Evolutionary conservation across 2,329 filamentous ascomycete species (phyloP).

Genomic region (Penicillium sclerotigenum): DNA sequence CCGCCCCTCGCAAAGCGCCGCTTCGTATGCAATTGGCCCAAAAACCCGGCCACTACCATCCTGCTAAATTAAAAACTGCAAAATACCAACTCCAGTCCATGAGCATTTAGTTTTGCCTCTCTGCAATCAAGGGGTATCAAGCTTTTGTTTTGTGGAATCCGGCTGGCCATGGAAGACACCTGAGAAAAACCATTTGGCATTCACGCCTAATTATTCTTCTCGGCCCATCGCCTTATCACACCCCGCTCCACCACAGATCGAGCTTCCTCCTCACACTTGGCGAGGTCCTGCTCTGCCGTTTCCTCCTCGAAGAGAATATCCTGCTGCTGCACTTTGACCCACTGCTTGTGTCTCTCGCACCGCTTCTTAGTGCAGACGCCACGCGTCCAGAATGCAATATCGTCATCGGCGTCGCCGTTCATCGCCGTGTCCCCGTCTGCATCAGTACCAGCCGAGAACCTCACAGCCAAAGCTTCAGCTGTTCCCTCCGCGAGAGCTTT

Average conservation of each 20-base stretch:
- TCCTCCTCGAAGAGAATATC: conserved; percentile 45
- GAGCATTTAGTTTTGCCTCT: conserved; percentile 13
- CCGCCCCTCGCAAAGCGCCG: conserved; percentile 21
- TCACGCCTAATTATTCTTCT: conserved; percentile 24
- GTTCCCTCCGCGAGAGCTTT: conserved; percentile 41
- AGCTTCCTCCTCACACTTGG: conserved; percentile 41
- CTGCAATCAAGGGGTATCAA: conserved; percentile 29
- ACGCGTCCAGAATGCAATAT: conserved; percentile 34
- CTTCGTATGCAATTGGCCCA: conserved; percentile 16
- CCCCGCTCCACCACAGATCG: conserved; percentile 44
- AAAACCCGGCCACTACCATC: neutral
- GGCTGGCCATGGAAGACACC: neutral
- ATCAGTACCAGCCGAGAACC: conserved; percentile 25
- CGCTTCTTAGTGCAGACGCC: conserved; percentile 49
- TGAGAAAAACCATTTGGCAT: neutral
- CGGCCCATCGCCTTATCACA: conserved; percentile 43
- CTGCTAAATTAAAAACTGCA: conserved; percentile 1
- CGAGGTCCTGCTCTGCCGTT: conserved; percentile 39
- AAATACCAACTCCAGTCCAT: conserved; percentile 29
- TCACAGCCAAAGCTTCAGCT: conserved; percentile 31
- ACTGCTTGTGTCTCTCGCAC: conserved; percentile 49
- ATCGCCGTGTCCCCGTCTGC: conserved; percentile 38
- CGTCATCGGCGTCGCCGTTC: conserved; percentile 30
- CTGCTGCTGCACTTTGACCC: conserved; percentile 47
- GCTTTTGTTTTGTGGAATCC: conserved; percentile 10